phyloP scores from a whole-genome alignment of 2,329 filamentous ascomycete genomes.

The Magnaporthiopsis poae region DNA sequence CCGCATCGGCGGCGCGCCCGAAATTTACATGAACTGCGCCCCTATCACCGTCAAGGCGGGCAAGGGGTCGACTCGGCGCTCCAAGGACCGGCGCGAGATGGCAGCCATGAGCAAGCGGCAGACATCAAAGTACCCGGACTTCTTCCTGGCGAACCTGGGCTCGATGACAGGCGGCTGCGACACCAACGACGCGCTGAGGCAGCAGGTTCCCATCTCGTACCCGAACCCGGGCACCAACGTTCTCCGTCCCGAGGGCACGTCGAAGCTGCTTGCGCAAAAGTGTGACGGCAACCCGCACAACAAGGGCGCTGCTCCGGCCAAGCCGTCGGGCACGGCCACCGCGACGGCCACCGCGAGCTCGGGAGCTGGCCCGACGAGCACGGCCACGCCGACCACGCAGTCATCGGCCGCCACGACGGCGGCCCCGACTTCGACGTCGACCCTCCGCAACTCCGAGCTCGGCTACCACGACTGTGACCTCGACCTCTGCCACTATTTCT shows the following conservation, averaged over 20 bases:
- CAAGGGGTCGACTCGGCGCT: constrained; percentile 8
- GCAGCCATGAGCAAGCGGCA: constrained; percentile 9
- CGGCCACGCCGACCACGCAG: too few species aligned
- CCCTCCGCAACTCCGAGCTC: too few species aligned
- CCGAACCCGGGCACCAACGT: constrained; percentile 19
- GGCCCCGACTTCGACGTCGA: too few species aligned
- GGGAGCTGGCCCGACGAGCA: too few species aligned
- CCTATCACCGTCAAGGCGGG: constrained; percentile 38
- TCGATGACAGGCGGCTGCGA: constrained; percentile 21
- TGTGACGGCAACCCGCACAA: constrained; percentile 8
- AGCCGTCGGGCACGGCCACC: too few species aligned
- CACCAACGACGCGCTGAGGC: constrained; percentile 9
- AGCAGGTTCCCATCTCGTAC: constrained; percentile 12
- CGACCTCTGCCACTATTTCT: too few species aligned
- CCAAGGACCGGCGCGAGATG: constrained; percentile 23
- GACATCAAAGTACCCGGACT: constrained; percentile 33
- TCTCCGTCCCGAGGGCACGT: constrained; percentile 11
- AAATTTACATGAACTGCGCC: constrained; percentile 62
- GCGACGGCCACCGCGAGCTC: too few species aligned
- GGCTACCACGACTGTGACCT: too few species aligned
- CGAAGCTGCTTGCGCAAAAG: background rate
- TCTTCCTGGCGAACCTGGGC: constrained; percentile 47
- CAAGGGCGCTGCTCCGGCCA: background rate
- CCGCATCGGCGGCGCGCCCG: constrained; percentile 45
- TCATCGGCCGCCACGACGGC: too few species aligned